Evolutionary conservation across 225 moss, liverwort and hornwort genomes (phyloP).

Genomic region (Physcomitrellopsis africana): DNA sequence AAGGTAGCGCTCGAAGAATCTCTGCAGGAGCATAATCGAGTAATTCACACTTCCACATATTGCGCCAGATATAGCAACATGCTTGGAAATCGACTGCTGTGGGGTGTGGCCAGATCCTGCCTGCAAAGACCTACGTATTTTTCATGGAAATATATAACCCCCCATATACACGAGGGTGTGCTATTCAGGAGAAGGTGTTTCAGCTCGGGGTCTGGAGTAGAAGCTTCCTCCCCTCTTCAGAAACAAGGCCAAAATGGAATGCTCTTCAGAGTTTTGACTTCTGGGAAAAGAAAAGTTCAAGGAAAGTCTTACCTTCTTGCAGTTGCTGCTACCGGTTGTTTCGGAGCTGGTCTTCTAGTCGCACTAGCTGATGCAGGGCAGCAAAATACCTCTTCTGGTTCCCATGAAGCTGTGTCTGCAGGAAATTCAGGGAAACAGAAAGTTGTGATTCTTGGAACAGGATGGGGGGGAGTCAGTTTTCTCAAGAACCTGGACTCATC

Average conservation of each 20-base stretch:
- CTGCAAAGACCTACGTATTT: slow-evolving; percentile 45
- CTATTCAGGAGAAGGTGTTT: slow-evolving; percentile 32
- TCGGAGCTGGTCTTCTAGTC: slow-evolving; percentile 76
- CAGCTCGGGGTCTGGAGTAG: slow-evolving; percentile 47
- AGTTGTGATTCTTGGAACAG: slow-evolving; percentile 88
- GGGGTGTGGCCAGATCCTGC: slow-evolving; percentile 52
- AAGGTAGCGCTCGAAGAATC: slow-evolving; percentile 17
- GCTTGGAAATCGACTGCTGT: slow-evolving; percentile 49
- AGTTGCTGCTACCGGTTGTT: slow-evolving; percentile 74
- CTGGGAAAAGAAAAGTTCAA: slow-evolving; percentile 38
- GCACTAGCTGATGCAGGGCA: slow-evolving; percentile 74
- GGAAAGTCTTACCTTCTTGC: slow-evolving; percentile 59
- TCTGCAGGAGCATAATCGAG: slow-evolving; percentile 27
- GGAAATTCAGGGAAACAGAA: slow-evolving; percentile 54
- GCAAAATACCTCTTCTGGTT: slow-evolving; percentile 30
- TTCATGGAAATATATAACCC: slow-evolving; percentile 28
- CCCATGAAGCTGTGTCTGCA: slow-evolving; percentile 13
- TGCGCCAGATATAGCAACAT: slow-evolving; percentile 38
- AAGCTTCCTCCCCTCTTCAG: slow-evolving; percentile 28
- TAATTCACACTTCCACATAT: slow-evolving; percentile 26
- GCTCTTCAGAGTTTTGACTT: slow-evolving; percentile 34
- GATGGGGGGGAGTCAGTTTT: slow-evolving; percentile 96
- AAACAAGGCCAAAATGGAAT: slow-evolving; percentile 44
- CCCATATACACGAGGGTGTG: slow-evolving; percentile 31
- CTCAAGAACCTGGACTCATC: slow-evolving; percentile 68